Evolutionary conservation across 2,329 filamentous ascomycete genomes (phyloP).

Genomic region (Zasmidium cellare): DNA sequence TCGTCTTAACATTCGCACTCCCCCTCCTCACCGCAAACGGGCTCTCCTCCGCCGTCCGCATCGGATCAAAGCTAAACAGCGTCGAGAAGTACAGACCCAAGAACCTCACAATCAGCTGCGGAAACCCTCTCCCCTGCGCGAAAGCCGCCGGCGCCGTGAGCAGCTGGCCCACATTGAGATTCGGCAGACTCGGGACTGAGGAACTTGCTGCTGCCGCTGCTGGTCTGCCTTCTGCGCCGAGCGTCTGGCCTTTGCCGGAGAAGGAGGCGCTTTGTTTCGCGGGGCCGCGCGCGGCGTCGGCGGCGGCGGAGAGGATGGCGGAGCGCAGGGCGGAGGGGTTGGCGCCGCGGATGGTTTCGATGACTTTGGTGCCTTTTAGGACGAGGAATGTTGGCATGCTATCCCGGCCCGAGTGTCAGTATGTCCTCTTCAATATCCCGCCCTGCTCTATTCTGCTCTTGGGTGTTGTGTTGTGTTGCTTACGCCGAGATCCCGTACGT

Average conservation of each 20-base stretch:
- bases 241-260: conserved; percentile 44
- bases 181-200: conserved; percentile 13
- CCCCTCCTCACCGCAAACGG: conserved; percentile 42
- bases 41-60: conserved; percentile 45
- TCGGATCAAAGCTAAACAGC: conserved; percentile 47
- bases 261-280: conserved; percentile 38
- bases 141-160: conserved; percentile 31
- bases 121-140: conserved; percentile 36
- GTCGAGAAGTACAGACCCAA: conserved; percentile 48
- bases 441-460: too few relatives aligned
- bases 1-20: conserved; percentile 20
- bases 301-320: conserved; percentile 47
- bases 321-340: conserved; percentile 50
- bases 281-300: conserved; percentile 40
- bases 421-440: too few relatives aligned
- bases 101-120: conserved; percentile 45
- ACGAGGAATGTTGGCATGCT: conserved; percentile 53
- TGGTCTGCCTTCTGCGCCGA: conserved; percentile 31
- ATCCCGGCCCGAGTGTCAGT: not conserved
- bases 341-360: conserved; percentile 50
- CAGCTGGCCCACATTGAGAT: conserved; percentile 20
- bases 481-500: conserved; percentile 52
- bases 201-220: conserved; percentile 1
- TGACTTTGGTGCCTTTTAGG: conserved; percentile 44
- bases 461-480: conserved; percentile 3